Evolutionary conservation across 495 filamentous ascomycete species (phyloP), one percentile per base, ranked within the genome.

Genomic region (Collariella sp.): DNA sequence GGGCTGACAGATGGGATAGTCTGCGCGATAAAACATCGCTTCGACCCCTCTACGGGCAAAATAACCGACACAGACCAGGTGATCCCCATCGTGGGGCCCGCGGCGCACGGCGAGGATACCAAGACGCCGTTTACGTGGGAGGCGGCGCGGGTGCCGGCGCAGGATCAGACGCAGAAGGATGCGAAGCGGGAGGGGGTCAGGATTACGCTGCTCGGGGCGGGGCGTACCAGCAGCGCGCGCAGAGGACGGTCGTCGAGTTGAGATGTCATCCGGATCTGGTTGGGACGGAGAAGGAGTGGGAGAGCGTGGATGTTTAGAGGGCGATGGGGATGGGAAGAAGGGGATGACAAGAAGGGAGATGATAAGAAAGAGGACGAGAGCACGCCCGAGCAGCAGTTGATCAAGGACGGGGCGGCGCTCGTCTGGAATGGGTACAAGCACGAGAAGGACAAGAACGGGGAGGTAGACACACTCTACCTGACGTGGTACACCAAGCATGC

Each of bases 401-500:
- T 61, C 57, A 71, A 65, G 51, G 72, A 74, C 7, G 65, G 73
- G 5, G 74, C 77, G 11, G 89, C 84, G 62, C 70, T 96, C 46
- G 69, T 82, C 43, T 91, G 86, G 67, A 73, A 86, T 50, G 79
- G 82, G 55, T 96, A 91, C 65, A 71, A 78, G 49, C 77, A 76
- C 33, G 68, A 74, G 15, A 45, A 36, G 29, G 54, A 39, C 22
- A 31, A 12, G 4, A 23, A 46, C 16, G 46, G 46, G 31, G 67
- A 75, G 11, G 51, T 63, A 20, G 74, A 79, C 43, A 71, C 86
- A 15, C 65, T 98, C 50, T 77, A 76, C 48, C 66, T 98, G 62
- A 79, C 84, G 55, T 98, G 93, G 93, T 70, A 72, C 57, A 96
- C 93, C 12, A 86, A 89, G 63, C 83, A 86, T 63, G 91, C 86